Evolutionary conservation across 176 grass and related monocot species (phyloP).

Genomic region (Eleusine coracana): DNA sequence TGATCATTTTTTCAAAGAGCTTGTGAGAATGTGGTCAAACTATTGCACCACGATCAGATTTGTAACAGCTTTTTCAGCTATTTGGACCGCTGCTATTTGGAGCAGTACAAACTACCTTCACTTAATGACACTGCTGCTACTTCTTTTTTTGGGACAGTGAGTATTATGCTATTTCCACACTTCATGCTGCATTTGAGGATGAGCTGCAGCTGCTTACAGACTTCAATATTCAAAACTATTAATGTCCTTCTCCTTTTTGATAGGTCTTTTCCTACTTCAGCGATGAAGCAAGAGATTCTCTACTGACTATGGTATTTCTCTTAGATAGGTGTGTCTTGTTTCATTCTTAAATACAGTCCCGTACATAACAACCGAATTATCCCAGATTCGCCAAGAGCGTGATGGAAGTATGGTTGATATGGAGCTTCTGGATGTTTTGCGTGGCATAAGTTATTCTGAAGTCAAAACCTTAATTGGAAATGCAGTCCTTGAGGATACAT

Average conservation of each 20-base stretch:
- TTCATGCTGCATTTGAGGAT: constrained; percentile 29
- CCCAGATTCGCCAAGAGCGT: constrained; percentile 59
- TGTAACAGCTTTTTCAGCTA: constrained; percentile 51
- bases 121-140: constrained; percentile 51
- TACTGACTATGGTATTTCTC: constrained; percentile 50
- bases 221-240: constrained; percentile 22
- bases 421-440: constrained; percentile 41
- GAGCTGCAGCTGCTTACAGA: constrained; percentile 7
- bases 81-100: constrained; percentile 53
- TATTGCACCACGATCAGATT: constrained; percentile 51
- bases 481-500: constrained; percentile 49
- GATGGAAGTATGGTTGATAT: constrained; percentile 43
- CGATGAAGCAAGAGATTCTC: constrained; percentile 43
- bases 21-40: constrained; percentile 63
- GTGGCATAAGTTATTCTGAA: constrained; percentile 51
- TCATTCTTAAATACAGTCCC: constrained; percentile 14
- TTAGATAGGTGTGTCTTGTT: constrained; percentile 20
- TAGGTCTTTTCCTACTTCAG: constrained; percentile 61
- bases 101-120: constrained; percentile 46
- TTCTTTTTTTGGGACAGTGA: constrained; percentile 51
- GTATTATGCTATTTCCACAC: constrained; percentile 5
- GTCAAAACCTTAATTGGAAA: constrained; percentile 40
- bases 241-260: constrained; percentile 30
- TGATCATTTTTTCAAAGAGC: constrained; percentile 47
- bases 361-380: constrained; percentile 38